Evolutionary conservation across 805 yeast species (phyloP), one percentile per base, ranked within the genome.

Genomic region (Ogataea sp.): DNA sequence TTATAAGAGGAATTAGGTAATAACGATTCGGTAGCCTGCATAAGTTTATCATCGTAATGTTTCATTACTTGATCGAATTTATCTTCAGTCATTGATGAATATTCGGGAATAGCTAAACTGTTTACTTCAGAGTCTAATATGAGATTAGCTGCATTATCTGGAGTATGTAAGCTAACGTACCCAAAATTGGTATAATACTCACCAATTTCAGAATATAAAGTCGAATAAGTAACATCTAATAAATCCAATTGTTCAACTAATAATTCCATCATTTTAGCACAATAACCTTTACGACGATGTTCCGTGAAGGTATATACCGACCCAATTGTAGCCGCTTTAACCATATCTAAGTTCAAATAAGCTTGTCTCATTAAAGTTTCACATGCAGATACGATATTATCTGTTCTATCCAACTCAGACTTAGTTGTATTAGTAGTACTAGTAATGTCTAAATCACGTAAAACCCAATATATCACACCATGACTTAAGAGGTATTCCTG

Each of bases 201-300:
- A 14, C 83, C 90, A 17, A 83, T 75, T 36, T 80, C 93, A 44
- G 90, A 80, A 67, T 84, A 85, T 38, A 86, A 66, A 31, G 65
- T 64, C 28, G 68, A 56, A 25, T 65, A 56, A 21, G 55, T 55
- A 25, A 56, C 34, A 3, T 57, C 44, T 20, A 17, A 24, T 3
- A 13, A 4, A 3, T 14, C 21, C 32, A 52, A 32, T 32, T 43
- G 16, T 6, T 56, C 46, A 39, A 63, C 59, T 28, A 75, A 47
- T 20, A 40, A 35, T 13, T 41, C 41, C 33, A 80, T 58, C 80
- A 80, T 69, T 21, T 41, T 39, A 7, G 55, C 55, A 0, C 83
- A 83, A 49, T 74, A 76, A 2, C 83, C 82, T 43, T 68, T 69
- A 13, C 71, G 68, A 38, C 88, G 68, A 46, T 62, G 58, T 32